Percentiles rank a stretch among this genome's conserved stretches.
These are phyloP conservation scores for Pseudogymnoascus destructans DNA, from an alignment of 2,329 filamentous ascomycete genomes.

Conservation along the genomic window DNA sequence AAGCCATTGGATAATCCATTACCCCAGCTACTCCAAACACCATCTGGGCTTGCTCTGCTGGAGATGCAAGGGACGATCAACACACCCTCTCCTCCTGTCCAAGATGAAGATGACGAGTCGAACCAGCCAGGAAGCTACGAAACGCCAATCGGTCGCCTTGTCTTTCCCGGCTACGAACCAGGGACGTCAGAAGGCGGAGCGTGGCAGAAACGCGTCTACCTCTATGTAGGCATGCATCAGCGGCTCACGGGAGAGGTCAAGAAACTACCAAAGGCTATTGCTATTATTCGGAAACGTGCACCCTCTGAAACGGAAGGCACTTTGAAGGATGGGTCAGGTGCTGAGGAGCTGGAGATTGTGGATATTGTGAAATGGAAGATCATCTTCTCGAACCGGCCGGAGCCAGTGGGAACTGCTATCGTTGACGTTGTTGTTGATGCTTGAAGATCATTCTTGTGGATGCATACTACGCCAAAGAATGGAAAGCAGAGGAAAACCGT, in stretches of 20 bases:
- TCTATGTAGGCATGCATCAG: constrained; percentile 84
- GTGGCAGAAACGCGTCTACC: constrained; percentile 84
- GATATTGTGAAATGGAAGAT: constrained; percentile 83
- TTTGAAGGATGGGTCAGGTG: constrained; percentile 20
- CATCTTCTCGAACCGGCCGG: constrained; percentile 69
- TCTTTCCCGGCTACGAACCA: constrained; percentile 63
- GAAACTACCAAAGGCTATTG: constrained; percentile 67
- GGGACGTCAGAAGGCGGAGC: constrained; percentile 40
- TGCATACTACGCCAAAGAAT: background rate
- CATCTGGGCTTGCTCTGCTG: constrained; percentile 74
- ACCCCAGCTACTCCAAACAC: constrained; percentile 74
- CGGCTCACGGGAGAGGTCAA: constrained; percentile 81
- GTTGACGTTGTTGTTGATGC: background rate
- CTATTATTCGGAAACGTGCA: constrained; percentile 52
- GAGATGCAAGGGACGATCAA: constrained; percentile 91
- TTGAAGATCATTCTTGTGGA: background rate
- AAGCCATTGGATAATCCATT: constrained; percentile 37
- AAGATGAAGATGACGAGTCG: constrained; percentile 25
- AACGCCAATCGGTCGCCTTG: constrained; percentile 55
- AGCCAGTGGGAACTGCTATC: constrained; percentile 52
- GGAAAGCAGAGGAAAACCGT: no score
- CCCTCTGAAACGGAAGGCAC: constrained; percentile 8
- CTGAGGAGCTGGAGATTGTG: constrained; percentile 60
- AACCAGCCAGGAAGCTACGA: constrained; percentile 24
- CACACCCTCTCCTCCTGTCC: constrained; percentile 37